Evolutionary conservation across 805 yeast species (phyloP).

Genomic region (Clavispora fructus): DNA sequence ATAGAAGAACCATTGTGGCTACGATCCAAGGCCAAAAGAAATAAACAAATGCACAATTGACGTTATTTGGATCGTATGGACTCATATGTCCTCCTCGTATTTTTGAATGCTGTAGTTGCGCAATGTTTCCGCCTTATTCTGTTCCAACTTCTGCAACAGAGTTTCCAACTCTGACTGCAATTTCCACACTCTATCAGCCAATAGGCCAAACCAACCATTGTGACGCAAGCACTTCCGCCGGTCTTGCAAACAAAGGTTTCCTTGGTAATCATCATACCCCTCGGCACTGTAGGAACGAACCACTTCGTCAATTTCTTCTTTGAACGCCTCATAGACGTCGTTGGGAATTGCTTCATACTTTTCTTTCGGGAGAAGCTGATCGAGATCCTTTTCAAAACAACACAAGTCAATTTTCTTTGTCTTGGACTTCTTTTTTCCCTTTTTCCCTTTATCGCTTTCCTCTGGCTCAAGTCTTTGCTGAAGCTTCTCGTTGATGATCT

Average conservation of each 20-base stretch:
- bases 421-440: constrained; percentile 15
- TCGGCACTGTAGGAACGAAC: constrained; percentile 11
- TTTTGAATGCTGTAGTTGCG: constrained; percentile 33
- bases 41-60: not conserved
- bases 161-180: constrained; percentile 29
- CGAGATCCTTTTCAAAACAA: constrained; percentile 40
- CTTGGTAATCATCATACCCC: constrained; percentile 9
- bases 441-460: constrained; percentile 12
- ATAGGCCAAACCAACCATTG: constrained; percentile 42
- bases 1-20: constrained; percentile 63
- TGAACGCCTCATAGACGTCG: constrained; percentile 7
- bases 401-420: constrained; percentile 46
- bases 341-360: not conserved
- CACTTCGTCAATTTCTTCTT: constrained; percentile 13
- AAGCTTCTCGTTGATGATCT: constrained; percentile 30
- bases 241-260: constrained; percentile 44
- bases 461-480: constrained; percentile 14
- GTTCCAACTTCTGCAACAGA: constrained; percentile 23
- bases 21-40: constrained; percentile 60
- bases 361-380: not conserved
- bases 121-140: constrained; percentile 24
- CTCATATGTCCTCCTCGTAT: constrained; percentile 13
- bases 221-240: constrained; percentile 54
- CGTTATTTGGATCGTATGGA: not conserved
- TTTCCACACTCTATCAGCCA: constrained; percentile 28